Evolutionary conservation across 2,329 filamentous ascomycete genomes (phyloP).

Genomic region (Colletotrichum zoysiae): DNA sequence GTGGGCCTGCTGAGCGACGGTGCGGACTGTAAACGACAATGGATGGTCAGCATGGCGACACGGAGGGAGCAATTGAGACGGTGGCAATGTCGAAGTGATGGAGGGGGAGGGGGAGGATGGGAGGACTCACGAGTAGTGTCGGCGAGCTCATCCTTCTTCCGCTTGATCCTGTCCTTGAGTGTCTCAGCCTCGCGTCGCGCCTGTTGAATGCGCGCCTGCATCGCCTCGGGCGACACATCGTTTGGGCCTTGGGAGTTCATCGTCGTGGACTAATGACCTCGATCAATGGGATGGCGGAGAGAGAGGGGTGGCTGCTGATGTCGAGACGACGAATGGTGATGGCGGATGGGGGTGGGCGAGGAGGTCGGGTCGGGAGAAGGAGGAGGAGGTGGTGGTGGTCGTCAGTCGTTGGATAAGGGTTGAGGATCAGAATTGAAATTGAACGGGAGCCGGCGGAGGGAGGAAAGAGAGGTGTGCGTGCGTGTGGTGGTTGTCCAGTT

Average conservation of each 20-base stretch:
- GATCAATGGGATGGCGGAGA: slow-evolving; percentile 37
- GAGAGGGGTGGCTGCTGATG: slow-evolving; percentile 21
- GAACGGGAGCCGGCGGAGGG: slow-evolving; percentile 39
- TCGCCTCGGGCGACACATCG: slow-evolving; percentile 79
- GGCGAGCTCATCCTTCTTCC: slow-evolving; percentile 99
- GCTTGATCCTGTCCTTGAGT: slow-evolving; percentile 98
- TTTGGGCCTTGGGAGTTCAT: slow-evolving; percentile 71
- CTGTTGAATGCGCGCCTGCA: slow-evolving; percentile 93
- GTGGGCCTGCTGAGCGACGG: slow-evolving; percentile 92
- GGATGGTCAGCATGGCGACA: slow-evolving; percentile 43
- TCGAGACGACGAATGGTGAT: slow-evolving; percentile 16
- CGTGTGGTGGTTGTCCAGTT: slow-evolving; percentile 40
- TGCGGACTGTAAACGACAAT: slow-evolving; percentile 74
- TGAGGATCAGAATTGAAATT: slow-evolving; percentile 41
- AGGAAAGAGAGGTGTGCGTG: slow-evolving; percentile 39
- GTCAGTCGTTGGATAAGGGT: slow-evolving; percentile 41
- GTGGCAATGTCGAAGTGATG: slow-evolving; percentile 32
- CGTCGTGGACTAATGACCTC: slow-evolving; percentile 45
- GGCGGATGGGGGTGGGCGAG: slow-evolving; percentile 32
- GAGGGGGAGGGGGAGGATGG: slow-evolving; percentile 17
- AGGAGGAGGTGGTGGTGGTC: slow-evolving; percentile 34
- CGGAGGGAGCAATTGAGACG: slow-evolving; percentile 24
- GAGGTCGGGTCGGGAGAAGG: slow-evolving; percentile 38
- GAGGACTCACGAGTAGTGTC: slow-evolving; percentile 90
- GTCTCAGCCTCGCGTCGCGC: slow-evolving; percentile 98